A percentile compares a stretch with the other conserved stretches of the same genome.
These are phyloP conservation scores for Acmispon strigosus DNA, from an alignment of 306 rosid genomes.

Conservation along the genomic window DNA sequence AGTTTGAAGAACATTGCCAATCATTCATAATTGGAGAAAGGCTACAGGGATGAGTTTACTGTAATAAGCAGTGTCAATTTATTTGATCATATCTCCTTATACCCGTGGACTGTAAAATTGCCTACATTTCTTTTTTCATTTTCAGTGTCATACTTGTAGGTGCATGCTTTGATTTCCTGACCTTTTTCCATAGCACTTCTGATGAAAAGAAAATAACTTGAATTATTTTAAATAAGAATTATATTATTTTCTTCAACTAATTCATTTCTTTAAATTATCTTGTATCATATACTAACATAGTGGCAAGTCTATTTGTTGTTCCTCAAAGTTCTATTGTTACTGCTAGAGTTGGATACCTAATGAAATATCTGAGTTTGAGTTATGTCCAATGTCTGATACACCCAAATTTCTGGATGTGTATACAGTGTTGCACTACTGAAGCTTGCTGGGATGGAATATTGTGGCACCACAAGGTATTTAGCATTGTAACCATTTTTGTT, in stretches of 20 bases:
- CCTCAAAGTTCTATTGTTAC: not conserved
- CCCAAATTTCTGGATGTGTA: conserved; percentile 24
- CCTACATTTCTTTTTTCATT: not conserved
- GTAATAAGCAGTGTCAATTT: not conserved
- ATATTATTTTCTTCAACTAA: not conserved
- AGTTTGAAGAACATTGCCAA: not conserved
- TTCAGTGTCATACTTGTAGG: not conserved
- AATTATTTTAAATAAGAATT: not conserved
- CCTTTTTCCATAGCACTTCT: not conserved
- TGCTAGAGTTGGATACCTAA: not conserved
- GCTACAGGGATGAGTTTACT: not conserved
- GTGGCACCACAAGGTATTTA: conserved; percentile 94
- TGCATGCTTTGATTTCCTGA: not conserved
- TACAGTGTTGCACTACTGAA: conserved; percentile 82
- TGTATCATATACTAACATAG: not conserved
- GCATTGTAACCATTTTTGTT: not conserved
- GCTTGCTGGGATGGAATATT: conserved; percentile 84
- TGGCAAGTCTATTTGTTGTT: not conserved
- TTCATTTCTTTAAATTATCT: not conserved
- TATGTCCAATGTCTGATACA: conserved; percentile 11
- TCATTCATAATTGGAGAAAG: not conserved
- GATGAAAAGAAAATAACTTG: not conserved
- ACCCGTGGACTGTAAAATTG: not conserved
- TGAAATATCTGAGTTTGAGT: not conserved
- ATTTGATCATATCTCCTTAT: not conserved